Base-by-base conservation (phyloP, 2,329 filamentous ascomycete genomes). In the Juglanconis sp. region DNA sequence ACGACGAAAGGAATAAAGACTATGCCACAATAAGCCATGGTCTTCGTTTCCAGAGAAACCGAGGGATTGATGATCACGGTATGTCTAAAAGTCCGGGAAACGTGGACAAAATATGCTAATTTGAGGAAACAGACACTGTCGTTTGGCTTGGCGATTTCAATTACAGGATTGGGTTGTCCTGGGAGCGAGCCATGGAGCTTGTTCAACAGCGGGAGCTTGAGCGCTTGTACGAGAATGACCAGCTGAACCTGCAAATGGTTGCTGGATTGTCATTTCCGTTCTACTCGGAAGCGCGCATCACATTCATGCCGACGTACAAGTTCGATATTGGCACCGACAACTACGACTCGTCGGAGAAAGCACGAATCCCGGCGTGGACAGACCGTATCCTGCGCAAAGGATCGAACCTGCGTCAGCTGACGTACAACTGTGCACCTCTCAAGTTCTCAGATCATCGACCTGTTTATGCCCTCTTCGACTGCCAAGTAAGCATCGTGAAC, bases 131-230 rank as follows among this genome's bases (percentile, higher is more conserved):
- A 82, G 85, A 88, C 66, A 83, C 90, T 30, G 88, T 98, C 40
- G 88, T 97, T 56, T 99, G 95, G 94, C 83, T 97, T 47, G 95
- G 95, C 5, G 95, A 99, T 73, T 99, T 99, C 79, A 99, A 99
- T 71, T 99, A 99, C 74, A 89, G 95, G 17, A 96, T 99, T 68
- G 94, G 93, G 1, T 81, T 98, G 60, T 83, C 82, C 49, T 87
- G 91, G 65, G 92, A 96, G 44, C 87, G 83, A 62, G 91, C 92
- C 7, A 88, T 90, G 65, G 83, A 87, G 36, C 77, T 96, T 9
- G 86, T 96, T 57, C 84, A 88, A 67, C 81, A 84, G 57, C 80
- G 84, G 32, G 89, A 97, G 68, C 79, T 96, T 10, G 90, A 89
- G 59, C 87, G 82, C 17, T 76, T 98, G 53, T 96, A 96, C 71